These are phyloP conservation scores for Drechmeria coniospora DNA, from an alignment of 2,329 filamentous ascomycete species.

Conservation along the genomic window DNA sequence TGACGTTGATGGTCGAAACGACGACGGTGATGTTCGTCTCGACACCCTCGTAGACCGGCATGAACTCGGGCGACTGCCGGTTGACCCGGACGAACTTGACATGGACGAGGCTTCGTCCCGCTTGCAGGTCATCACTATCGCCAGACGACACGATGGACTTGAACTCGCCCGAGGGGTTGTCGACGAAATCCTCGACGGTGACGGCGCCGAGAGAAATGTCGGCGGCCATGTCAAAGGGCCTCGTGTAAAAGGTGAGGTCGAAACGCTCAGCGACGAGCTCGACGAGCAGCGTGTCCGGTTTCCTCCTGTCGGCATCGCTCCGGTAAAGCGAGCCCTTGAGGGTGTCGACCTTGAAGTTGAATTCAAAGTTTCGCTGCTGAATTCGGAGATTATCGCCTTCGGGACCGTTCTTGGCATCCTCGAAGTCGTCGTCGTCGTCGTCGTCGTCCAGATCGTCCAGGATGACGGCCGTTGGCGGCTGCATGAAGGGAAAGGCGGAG, in stretches of 20 bases:
- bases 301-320: constrained; percentile 63
- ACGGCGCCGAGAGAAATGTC: constrained; percentile 79
- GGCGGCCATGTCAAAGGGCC: constrained; percentile 84
- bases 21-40: constrained; percentile 84
- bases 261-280: constrained; percentile 87
- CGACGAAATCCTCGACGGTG: constrained; percentile 88
- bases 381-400: constrained; percentile 48
- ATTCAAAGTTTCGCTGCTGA: constrained; percentile 84
- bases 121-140: constrained; percentile 53
- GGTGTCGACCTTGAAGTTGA: constrained; percentile 91
- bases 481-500: constrained; percentile 58
- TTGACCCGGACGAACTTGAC: constrained; percentile 87
- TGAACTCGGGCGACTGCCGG: constrained; percentile 80
- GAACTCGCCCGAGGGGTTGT: constrained; percentile 77
- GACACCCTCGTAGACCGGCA: constrained; percentile 80
- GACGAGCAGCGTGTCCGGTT: constrained; percentile 68
- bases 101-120: constrained; percentile 68
- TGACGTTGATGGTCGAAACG: constrained; percentile 88
- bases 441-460: constrained; percentile 62
- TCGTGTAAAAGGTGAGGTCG: constrained; percentile 70
- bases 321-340: constrained; percentile 85
- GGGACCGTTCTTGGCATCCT: constrained; percentile 47
- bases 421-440: constrained; percentile 49
- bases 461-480: constrained; percentile 60
- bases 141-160: constrained; percentile 92